phyloP scores from a whole-genome alignment of 2,329 filamentous ascomycete genomes.

The Zalaria sp. region DNA sequence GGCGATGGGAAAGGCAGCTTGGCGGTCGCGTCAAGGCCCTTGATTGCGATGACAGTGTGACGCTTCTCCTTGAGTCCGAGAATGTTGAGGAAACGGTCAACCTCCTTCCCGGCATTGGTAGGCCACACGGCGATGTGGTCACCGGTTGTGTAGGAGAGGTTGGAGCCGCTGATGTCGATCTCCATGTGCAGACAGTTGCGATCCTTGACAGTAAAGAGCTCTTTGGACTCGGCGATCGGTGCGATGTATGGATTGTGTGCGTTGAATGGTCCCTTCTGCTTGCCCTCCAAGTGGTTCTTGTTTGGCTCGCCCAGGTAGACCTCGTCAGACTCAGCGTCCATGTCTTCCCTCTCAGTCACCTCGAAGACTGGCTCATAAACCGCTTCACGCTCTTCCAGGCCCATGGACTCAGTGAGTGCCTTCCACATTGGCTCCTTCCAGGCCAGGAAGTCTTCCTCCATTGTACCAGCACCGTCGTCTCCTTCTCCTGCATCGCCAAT shows the following conservation, averaged over 20 bases:
- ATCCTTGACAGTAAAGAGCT: slow-evolving; percentile 79
- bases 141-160: slow-evolving; percentile 85
- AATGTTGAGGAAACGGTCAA: slow-evolving; percentile 74
- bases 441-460: slow-evolving; percentile 98
- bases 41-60: slow-evolving; percentile 72
- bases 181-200: slow-evolving; percentile 96
- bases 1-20: slow-evolving; percentile 97
- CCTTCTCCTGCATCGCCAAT: slow-evolving; percentile 87
- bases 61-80: slow-evolving; percentile 65
- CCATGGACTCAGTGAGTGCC: slow-evolving; percentile 68
- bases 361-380: slow-evolving; percentile 89
- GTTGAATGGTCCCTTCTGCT: slow-evolving; percentile 79
- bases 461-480: slow-evolving; percentile 93
- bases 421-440: slow-evolving; percentile 99
- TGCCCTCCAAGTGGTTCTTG: slow-evolving; percentile 72
- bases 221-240: slow-evolving; percentile 77
- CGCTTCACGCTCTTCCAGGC: slow-evolving; percentile 85
- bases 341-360: slow-evolving; percentile 52
- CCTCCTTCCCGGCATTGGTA: slow-evolving; percentile 82
- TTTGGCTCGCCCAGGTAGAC: slow-evolving; percentile 87
- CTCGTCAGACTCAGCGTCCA: slow-evolving; percentile 59
- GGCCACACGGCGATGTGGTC: slow-evolving; percentile 98
- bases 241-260: slow-evolving; percentile 81
- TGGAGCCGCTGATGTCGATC: slow-evolving; percentile 78
- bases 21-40: slow-evolving; percentile 83